Evolutionary conservation across 192 early-diverging fungal species (phyloP), one percentile per base, ranked within the genome.

Genomic region (Rhizoclosmatium sp.): DNA sequence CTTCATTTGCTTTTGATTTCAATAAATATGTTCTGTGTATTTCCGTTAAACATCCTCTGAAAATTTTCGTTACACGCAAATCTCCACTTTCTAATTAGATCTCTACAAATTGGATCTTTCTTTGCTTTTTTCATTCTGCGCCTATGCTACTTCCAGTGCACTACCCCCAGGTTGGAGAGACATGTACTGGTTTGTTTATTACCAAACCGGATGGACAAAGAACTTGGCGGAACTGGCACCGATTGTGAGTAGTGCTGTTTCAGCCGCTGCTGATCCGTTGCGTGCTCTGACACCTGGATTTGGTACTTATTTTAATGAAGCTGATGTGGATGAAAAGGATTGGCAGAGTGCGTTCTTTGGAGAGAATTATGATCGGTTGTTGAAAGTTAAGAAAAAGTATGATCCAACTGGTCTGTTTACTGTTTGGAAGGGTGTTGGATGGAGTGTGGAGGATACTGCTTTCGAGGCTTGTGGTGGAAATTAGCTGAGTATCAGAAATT

Each of bases 341-440:
- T 89, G 84, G 87, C 69, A 85, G 56, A 45, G 70, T 3, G 60
- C 65, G 1, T 90, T 87, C 70, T 91, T 80, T 59, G 89, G 89
- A 46, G 23, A 46, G 19, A 80, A 91, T 65, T 91, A 89, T 76
- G 49, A 66, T 5, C 67, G 78, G 12, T 75, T 91, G 49, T 7
- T 68, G 19, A 7, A 65, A 19, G 80, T 91, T 46, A 87, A 90
- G 65, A 31, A 87, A 7, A 77, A 80, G 59, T 62, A 68, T 14
- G 89, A 91, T 80, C 85, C 31, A 31, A 31, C 31, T 31, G 31
- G 31, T 31, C 31, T 31, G 31, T 31, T 31, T 31, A 31, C 31
- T 31, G 31, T 31, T 31, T 31, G 31, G 31, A 31, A 31, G 31
- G 31, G 31, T 31, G 31, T 31, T 31, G 31, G 31, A 31, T 31